These are phyloP conservation scores for Citropsis articulata DNA, from an alignment of 345 rosid genomes.

Conservation along the genomic window DNA sequence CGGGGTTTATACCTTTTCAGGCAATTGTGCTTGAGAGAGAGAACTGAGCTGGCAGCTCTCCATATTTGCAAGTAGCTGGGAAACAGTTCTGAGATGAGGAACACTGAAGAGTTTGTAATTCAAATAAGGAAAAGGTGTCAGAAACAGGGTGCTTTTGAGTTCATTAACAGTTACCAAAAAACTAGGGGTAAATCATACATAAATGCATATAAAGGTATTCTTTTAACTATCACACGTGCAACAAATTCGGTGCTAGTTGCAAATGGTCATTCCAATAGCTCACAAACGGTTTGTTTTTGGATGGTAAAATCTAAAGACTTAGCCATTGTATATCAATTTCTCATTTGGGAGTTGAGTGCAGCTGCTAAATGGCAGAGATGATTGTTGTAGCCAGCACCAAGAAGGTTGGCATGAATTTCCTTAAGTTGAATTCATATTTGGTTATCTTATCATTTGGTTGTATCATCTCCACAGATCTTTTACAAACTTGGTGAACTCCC, in stretches of 20 bases:
- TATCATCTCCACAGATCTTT: background rate
- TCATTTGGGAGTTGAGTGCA: background rate
- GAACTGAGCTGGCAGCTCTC: constrained; percentile 54
- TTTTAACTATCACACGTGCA: background rate
- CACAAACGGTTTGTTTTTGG: background rate
- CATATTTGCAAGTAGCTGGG: constrained; percentile 60
- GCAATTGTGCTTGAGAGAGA: constrained; percentile 31
- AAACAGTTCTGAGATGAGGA: constrained; percentile 56
- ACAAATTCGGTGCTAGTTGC: background rate
- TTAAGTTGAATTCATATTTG: background rate
- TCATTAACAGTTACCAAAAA: background rate
- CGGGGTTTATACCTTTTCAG: constrained; percentile 17
- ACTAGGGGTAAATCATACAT: background rate
- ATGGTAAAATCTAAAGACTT: background rate
- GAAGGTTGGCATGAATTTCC: background rate
- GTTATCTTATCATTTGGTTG: background rate
- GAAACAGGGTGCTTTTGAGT: background rate
- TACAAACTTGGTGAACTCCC: background rate
- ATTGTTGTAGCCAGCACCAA: background rate
- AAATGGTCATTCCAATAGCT: background rate
- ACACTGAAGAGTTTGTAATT: constrained; percentile 37
- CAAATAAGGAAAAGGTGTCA: constrained; percentile 4
- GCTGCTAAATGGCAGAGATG: background rate
- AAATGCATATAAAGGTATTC: background rate
- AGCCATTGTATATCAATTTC: background rate